Evolutionary conservation across 1,139 yeast genomes (phyloP).

Genomic region (Blastobotrys niveus): DNA sequence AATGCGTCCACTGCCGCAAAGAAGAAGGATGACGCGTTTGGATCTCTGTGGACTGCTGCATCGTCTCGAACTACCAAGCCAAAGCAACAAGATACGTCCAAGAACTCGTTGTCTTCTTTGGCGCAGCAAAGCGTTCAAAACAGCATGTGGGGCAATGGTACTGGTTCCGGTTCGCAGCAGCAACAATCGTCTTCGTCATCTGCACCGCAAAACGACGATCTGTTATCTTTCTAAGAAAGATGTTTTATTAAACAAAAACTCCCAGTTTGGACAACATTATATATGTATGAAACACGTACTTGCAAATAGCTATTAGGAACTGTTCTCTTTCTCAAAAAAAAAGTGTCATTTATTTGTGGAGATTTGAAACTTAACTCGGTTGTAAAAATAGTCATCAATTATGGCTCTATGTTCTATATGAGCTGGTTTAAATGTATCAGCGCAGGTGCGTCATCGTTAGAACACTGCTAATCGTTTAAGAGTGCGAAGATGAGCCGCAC

Average conservation of each 20-base stretch:
- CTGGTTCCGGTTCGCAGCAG: slow-evolving; percentile 13
- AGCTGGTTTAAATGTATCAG: no score
- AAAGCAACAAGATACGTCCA: slow-evolving; percentile 2
- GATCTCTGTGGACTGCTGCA: slow-evolving; percentile 72
- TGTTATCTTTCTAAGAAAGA: slow-evolving; percentile 21
- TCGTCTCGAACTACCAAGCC: slow-evolving; percentile 34
- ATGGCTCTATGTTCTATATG: no score
- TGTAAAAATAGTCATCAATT: no score
- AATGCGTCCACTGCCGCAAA: slow-evolving; percentile 36
- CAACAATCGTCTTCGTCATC: background rate
- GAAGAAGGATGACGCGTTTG: slow-evolving; percentile 62
- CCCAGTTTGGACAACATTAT: no score
- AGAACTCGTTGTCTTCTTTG: slow-evolving; percentile 25
- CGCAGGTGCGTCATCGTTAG: no score
- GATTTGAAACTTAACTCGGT: no score
- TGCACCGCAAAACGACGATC: slow-evolving; percentile 21
- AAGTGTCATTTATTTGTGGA: no score
- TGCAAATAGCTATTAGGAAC: background rate
- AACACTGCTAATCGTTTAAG: no score
- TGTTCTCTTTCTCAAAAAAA: background rate
- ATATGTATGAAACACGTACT: no score
- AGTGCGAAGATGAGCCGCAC: no score
- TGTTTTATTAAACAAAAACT: no score
- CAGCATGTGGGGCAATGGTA: slow-evolving; percentile 32
- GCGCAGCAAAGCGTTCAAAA: slow-evolving; percentile 31